phyloP scores from a whole-genome alignment of 2,329 filamentous ascomycete species.

The Fusarium solani-melongenae region DNA sequence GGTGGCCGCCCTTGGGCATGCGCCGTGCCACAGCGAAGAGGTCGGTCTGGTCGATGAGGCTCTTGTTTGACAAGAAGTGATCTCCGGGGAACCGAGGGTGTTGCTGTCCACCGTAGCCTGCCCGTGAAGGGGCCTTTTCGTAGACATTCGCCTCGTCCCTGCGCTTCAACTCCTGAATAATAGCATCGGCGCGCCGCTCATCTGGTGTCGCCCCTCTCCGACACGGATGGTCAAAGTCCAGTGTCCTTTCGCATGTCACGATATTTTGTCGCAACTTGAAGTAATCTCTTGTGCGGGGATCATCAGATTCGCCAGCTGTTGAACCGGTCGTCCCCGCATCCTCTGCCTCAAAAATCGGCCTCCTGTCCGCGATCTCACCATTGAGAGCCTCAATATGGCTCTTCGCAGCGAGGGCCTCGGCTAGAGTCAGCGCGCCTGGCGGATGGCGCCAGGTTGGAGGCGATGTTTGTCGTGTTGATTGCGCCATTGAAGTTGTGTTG shows the following conservation, averaged over 20 bases:
- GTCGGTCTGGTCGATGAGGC: slow-evolving; percentile 65
- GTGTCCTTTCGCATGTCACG: slow-evolving; percentile 46
- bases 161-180: slow-evolving; percentile 52
- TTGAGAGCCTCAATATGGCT: slow-evolving; percentile 43
- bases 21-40: slow-evolving; percentile 66
- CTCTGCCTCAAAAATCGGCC: not conserved
- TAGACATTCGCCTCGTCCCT: slow-evolving; percentile 54
- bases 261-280: slow-evolving; percentile 45
- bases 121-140: slow-evolving; percentile 42
- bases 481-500: slow-evolving; percentile 19
- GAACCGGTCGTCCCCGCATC: not conserved
- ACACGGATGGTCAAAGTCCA: slow-evolving; percentile 56
- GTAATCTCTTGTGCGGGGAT: slow-evolving; percentile 44
- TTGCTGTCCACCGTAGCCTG: slow-evolving; percentile 56
- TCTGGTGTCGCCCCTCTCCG: slow-evolving; percentile 44
- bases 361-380: slow-evolving; percentile 29
- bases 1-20: slow-evolving; percentile 78
- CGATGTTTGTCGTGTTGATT: slow-evolving; percentile 19
- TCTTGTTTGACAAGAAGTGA: slow-evolving; percentile 68
- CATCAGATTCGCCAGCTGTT: slow-evolving; percentile 7
- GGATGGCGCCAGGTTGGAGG: slow-evolving; percentile 9
- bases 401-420: slow-evolving; percentile 38
- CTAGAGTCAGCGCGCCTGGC: not conserved
- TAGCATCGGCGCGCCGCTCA: slow-evolving; percentile 53
- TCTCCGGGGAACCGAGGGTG: slow-evolving; percentile 62